Evolutionary conservation across 495 filamentous ascomycete species (phyloP), one percentile per base, ranked within the genome.

Genomic region (Aspergillus homomorphus): DNA sequence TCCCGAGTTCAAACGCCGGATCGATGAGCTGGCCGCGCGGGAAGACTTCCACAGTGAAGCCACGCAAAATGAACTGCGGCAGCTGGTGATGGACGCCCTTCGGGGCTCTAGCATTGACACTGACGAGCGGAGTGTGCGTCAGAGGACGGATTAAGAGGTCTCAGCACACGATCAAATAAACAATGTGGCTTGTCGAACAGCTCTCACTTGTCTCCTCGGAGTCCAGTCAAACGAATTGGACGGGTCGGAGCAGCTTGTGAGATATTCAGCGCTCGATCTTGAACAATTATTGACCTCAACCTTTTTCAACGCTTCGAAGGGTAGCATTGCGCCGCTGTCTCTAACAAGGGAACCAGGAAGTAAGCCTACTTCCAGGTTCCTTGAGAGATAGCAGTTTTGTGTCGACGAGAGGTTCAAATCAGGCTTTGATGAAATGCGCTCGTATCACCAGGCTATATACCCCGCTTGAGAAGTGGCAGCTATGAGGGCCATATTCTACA

Each of bases 11-110:
- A 82, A 85, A 63, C 76, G 83, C 53, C 75, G 86, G 56, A 92
- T 95, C 66, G 89, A 93, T 60, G 83, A 91, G 66, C 70, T 93
- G 61, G 88, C 90, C 16, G 77, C 83, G 45, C 78, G 88, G 15
- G 83, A 84, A 43, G 87, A 93, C 59, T 91, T 92, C 62, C 73
- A 88, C 56, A 84, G 82, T 53, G 84, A 86, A 46, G 84, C 84
- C 46, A 84, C 85, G 2, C 90, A 95, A 65, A 80, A 77, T 33
- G 79, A 87, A 63, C 69, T 95, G 61, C 82, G 88, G 53, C 77
- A 80, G 50, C 69, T 95, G 59, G 81, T 93, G 16, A 81, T 83
- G 60, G 88, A 91, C 64, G 89, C 87, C 6, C 74, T 95, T 61
- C 73, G 63, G 69, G 83, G 62, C 54, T 82, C 65, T 63, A 79